Evolutionary conservation across 148 eudicot genomes (phyloP).

Genomic region (Talinum fruticosum): DNA sequence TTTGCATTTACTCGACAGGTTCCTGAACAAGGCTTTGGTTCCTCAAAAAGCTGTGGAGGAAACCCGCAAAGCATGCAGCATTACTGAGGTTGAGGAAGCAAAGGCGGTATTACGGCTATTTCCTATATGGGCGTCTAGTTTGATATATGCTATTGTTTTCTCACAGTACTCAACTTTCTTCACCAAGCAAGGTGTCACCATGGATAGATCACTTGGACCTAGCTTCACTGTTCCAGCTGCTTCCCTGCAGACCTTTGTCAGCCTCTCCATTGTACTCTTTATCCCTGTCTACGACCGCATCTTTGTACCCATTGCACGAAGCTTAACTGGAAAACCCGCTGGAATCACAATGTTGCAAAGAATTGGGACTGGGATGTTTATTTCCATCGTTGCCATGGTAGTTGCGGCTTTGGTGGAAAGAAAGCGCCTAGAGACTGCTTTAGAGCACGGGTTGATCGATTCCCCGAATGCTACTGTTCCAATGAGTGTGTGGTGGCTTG

Average conservation of each 20-base stretch:
- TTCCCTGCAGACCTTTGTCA: constrained; percentile 50
- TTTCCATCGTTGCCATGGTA: constrained; percentile 44
- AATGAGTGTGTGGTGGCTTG: constrained; percentile 67
- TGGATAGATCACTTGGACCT: constrained; percentile 53
- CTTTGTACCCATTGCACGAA: constrained; percentile 52
- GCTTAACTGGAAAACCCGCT: constrained; percentile 43
- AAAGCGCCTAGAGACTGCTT: constrained; percentile 50
- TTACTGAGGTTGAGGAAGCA: constrained; percentile 61
- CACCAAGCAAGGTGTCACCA: constrained; percentile 72
- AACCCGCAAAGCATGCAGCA: constrained; percentile 35
- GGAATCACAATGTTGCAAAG: constrained; percentile 72
- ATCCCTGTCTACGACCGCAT: constrained; percentile 66
- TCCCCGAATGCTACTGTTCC: constrained; percentile 43
- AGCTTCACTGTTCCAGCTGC: constrained; percentile 56
- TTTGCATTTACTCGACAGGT: constrained; percentile 33
- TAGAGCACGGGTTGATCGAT: constrained; percentile 43
- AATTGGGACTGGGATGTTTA: constrained; percentile 48
- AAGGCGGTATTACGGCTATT: constrained; percentile 55
- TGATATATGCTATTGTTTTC: constrained; percentile 52
- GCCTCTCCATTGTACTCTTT: constrained; percentile 37
- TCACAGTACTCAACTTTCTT: constrained; percentile 61
- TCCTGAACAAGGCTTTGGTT: constrained; percentile 63
- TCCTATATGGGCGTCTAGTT: constrained; percentile 59
- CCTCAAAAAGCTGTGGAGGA: constrained; percentile 31
- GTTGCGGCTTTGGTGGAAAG: constrained; percentile 58